Base-by-base conservation (phyloP, 2,329 filamentous ascomycete genomes). In the Fusarium virguliforme region DNA sequence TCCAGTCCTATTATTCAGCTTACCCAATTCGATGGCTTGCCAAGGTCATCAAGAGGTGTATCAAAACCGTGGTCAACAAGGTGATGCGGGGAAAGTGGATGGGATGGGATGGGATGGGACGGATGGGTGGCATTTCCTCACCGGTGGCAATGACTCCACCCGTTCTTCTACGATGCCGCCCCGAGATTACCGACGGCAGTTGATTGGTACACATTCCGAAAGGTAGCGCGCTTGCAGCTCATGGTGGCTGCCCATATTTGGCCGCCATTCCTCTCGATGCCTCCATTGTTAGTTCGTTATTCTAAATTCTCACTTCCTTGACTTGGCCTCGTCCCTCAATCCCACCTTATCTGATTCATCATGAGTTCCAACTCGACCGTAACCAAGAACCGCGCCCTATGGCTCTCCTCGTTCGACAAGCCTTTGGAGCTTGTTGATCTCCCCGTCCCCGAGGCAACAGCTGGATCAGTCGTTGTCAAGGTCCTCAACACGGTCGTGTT, bases 71-170 rank as follows among this genome's bases (percentile, higher is more conserved):
- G 46, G 30, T 32, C 7, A 30, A n/a, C 46, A 6, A n/a, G 15
- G 8, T 50, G 46, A 22, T 3, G 46, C 24, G 46, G 46, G 46
- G 46, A 34, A 32, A 50, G 41, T 46, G 41, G 41, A 46, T 46
- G 18, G 41, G 41, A 24, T 41, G 8, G 12, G 46, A 50, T 34
- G 32, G 32, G 32, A 34, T 34, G 8, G 32, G 32, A 34, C 13
- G 46, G 12, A n/a, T 15, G 6, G 26, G 46, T 50, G 46, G 46
- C 24, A 50, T 50, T 13, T 50, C 46, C 3, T 26, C 13, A 50
- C 35, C n/a, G 46, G 46, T 50, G 46, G 46, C 46, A 9, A 50
- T 50, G 26, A 50, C 46, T 50, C 46, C 46, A 50, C 46, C 46
- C 46, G 13, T 4, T 15, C 46, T 32, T 32, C 32, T 12, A 50